Evolutionary conservation across 169 alveolate genomes (phyloP).

Genomic region (Plasmodium malariae): DNA sequence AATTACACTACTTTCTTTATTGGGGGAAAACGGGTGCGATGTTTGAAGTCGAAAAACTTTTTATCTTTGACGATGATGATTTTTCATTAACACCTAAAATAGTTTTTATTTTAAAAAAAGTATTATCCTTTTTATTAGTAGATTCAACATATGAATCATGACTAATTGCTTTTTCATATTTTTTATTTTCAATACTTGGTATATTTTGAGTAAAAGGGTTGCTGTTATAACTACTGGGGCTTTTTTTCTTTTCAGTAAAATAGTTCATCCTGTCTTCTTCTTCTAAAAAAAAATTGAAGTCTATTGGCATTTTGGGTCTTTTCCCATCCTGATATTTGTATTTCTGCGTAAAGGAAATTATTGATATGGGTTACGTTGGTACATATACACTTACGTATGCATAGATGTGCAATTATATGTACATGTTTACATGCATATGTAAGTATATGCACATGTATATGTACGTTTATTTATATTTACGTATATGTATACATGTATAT

Average conservation of each 20-base stretch:
- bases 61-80: neutral
- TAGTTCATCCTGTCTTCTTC: slow-evolving; percentile 64
- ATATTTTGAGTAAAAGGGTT: slow-evolving; percentile 28
- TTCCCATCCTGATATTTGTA: slow-evolving; percentile 23
- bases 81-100: slow-evolving; percentile 46
- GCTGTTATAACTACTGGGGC: neutral
- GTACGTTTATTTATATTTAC: neutral
- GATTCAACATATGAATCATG: neutral
- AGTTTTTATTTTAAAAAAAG: slow-evolving; percentile 42
- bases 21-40: slow-evolving; percentile 52
- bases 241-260: slow-evolving; percentile 45
- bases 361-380: neutral
- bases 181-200: slow-evolving; percentile 29
- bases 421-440: neutral
- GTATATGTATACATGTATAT: no score
- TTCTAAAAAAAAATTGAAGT: slow-evolving; percentile 61
- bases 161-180: slow-evolving; percentile 12
- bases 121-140: slow-evolving; percentile 30
- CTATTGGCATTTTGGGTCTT: slow-evolving; percentile 21
- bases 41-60: slow-evolving; percentile 4
- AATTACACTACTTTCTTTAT: neutral
- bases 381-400: no score
- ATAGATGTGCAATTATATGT: no score
- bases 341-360: slow-evolving; percentile 5
- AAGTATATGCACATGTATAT: neutral